A percentile compares a stretch with the other conserved stretches of the same genome.
These are phyloP conservation scores for Dichomitus squalens DNA, from an alignment of 1,284 basidiomycete genomes.

Conservation along the genomic window DNA sequence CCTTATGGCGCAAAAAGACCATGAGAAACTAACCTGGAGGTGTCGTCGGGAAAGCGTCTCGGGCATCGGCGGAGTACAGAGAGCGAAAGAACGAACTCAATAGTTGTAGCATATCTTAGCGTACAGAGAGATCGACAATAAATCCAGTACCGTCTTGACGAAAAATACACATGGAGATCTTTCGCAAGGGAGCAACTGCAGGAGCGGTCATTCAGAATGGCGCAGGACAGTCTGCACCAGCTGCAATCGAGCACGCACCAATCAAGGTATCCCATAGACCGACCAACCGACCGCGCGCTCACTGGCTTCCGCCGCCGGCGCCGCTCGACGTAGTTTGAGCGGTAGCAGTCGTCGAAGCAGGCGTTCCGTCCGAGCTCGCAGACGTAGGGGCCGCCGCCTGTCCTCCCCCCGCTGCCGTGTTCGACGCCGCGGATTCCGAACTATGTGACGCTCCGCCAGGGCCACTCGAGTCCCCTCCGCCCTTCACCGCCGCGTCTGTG, in stretches of 20 bases:
- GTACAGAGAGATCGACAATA: not conserved
- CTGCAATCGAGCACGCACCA: not conserved
- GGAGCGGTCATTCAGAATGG: no score
- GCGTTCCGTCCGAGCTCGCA: not conserved
- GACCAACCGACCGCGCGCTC: not conserved
- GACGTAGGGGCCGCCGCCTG: not conserved
- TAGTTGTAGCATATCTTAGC: conserved; percentile 5
- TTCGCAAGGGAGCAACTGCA: not conserved
- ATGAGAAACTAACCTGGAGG: not conserved
- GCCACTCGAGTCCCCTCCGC: not conserved
- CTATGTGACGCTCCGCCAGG: not conserved
- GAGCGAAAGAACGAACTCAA: not conserved
- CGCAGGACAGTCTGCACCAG: not conserved
- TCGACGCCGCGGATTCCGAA: not conserved
- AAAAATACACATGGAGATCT: not conserved
- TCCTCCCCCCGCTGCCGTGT: not conserved
- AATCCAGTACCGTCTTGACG: not conserved
- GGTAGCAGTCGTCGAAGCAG: not conserved
- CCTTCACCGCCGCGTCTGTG: not conserved
- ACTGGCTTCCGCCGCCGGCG: not conserved
- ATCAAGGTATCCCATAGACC: not conserved
- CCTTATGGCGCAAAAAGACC: not conserved
- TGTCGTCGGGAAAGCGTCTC: not conserved
- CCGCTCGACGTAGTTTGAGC: not conserved
- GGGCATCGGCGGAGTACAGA: not conserved